phyloP scores from a whole-genome alignment of 1,139 yeast species.

The Kodamaea fungicola region DNA sequence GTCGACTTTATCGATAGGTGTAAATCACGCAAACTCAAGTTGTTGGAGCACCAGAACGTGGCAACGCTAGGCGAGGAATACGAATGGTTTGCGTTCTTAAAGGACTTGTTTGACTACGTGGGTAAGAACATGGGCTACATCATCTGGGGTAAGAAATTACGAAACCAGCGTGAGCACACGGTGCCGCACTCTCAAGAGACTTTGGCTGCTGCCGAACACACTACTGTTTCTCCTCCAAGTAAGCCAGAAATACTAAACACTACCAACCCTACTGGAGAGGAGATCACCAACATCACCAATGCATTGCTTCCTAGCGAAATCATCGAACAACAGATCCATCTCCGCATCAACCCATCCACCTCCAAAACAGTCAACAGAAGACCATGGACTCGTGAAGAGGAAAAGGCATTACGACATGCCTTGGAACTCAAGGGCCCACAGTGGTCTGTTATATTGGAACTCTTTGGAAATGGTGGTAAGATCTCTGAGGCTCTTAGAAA shows the following conservation, averaged over 20 bases:
- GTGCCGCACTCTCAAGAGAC: slow-evolving; percentile 29
- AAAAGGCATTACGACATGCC: slow-evolving; percentile 78
- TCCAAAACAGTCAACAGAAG: slow-evolving; percentile 42
- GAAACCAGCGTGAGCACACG: slow-evolving; percentile 13
- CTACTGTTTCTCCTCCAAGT: neutral
- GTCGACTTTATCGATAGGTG: slow-evolving; percentile 69
- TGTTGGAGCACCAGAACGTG: slow-evolving; percentile 46
- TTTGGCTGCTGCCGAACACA: slow-evolving; percentile 6
- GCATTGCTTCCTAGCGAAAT: slow-evolving; percentile 46
- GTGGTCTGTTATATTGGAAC: slow-evolving; percentile 86
- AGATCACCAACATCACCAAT: slow-evolving; percentile 24
- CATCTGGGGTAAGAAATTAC: slow-evolving; percentile 65
- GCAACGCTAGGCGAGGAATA: slow-evolving; percentile 53
- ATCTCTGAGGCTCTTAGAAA: slow-evolving; percentile 79
- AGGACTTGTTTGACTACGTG: slow-evolving; percentile 75
- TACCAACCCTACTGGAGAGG: slow-evolving; percentile 12
- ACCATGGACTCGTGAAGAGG: slow-evolving; percentile 90
- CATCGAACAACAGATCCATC: slow-evolving; percentile 43
- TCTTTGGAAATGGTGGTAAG: slow-evolving; percentile 90
- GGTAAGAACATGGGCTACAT: slow-evolving; percentile 69
- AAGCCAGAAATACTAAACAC: slow-evolving; percentile 2
- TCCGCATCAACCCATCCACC: slow-evolving; percentile 31
- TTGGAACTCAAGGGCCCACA: slow-evolving; percentile 83
- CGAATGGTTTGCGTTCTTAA: slow-evolving; percentile 71
- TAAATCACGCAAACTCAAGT: slow-evolving; percentile 59